phyloP scores from a whole-genome alignment of 495 filamentous ascomycete species.

The Podospora tetraspora region DNA sequence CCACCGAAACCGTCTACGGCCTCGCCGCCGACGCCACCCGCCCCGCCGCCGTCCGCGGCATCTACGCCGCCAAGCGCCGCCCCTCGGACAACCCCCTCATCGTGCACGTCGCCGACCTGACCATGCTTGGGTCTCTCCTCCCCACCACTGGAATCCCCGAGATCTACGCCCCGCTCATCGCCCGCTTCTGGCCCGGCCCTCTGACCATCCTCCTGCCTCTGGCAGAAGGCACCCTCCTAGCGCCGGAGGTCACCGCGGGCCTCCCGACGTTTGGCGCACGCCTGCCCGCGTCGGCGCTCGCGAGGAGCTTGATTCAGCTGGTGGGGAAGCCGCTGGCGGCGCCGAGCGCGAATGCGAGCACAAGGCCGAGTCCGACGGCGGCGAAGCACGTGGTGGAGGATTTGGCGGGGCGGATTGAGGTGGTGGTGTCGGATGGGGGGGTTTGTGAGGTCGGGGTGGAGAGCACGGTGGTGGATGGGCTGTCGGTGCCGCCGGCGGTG shows the following conservation, averaged over 20 bases:
- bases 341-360: constrained; percentile 90
- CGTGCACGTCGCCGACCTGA: constrained; percentile 77
- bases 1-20: constrained; percentile 97
- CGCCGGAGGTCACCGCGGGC: constrained; percentile 80
- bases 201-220: constrained; percentile 87
- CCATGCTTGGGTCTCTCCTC: constrained; percentile 68
- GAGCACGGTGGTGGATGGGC: constrained; percentile 91
- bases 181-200: constrained; percentile 89
- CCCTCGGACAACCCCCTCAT: constrained; percentile 95
- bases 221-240: constrained; percentile 56
- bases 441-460: constrained; percentile 84
- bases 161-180: constrained; percentile 78
- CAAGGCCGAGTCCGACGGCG: constrained; percentile 82
- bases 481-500: constrained; percentile 72
- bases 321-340: constrained; percentile 79
- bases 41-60: constrained; percentile 76
- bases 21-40: constrained; percentile 91
- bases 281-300: constrained; percentile 80
- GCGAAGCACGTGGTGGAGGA: constrained; percentile 87
- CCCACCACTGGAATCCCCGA: constrained; percentile 53
- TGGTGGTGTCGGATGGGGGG: constrained; percentile 81
- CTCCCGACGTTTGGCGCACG: constrained; percentile 81
- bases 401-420: constrained; percentile 72
- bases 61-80: constrained; percentile 83
- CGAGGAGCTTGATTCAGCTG: constrained; percentile 74